Percentiles rank a stretch among this genome's conserved stretches.
phyloP scores from a whole-genome alignment of 495 filamentous ascomycete genomes.

The Saxophila tyrrhenica region DNA sequence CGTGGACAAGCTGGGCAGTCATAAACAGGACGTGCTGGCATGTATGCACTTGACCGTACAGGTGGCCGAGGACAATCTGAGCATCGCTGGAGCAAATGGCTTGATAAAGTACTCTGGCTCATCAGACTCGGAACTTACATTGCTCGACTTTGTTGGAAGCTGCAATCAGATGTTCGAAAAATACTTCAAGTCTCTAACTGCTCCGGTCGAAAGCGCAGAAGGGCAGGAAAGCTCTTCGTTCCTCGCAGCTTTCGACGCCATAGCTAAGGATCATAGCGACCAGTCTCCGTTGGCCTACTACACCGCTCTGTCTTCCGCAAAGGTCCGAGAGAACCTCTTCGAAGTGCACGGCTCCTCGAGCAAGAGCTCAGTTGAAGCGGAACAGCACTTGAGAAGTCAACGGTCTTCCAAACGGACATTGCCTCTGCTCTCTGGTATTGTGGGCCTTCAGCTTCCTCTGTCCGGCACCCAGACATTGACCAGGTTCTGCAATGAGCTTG shows the following conservation, averaged over 20 bases:
- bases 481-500: constrained; percentile 46
- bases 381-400: constrained; percentile 1
- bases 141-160: not conserved
- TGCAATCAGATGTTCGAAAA: not conserved
- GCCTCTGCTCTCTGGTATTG: constrained; percentile 39
- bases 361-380: not conserved
- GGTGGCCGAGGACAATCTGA: constrained; percentile 53
- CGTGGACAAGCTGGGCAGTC: constrained; percentile 2
- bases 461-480: constrained; percentile 23
- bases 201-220: not conserved
- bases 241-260: not conserved
- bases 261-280: not conserved
- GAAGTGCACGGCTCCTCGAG: constrained; percentile 16
- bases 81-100: constrained; percentile 44
- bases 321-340: constrained; percentile 9
- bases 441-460: constrained; percentile 41
- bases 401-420: constrained; percentile 3
- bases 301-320: constrained; percentile 6
- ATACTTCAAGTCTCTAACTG: not conserved
- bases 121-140: constrained; percentile 26
- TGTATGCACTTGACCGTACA: constrained; percentile 36
- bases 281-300: constrained; percentile 15
- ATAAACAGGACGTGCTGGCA: constrained; percentile 2
- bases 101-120: constrained; percentile 48
- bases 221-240: too few relatives aligned